Conservation (phyloP, 805 yeast genomes). For the Ascoidea tarda region DNA sequence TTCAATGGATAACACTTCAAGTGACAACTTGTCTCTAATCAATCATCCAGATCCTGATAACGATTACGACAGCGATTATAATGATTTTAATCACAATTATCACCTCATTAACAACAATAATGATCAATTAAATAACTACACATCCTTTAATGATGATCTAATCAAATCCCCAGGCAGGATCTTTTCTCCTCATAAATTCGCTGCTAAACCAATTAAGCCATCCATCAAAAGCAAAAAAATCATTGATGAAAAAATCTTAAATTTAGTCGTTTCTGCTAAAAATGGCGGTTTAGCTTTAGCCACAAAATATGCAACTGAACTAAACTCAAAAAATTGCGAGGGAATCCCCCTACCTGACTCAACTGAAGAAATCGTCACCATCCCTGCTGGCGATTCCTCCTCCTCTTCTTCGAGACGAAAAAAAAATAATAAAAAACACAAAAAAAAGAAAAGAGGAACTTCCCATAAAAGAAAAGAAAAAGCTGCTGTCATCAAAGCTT, state of each 20-base stretch:
- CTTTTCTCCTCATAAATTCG: constrained; percentile 5
- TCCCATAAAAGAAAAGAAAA: constrained; percentile 6
- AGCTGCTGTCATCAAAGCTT: constrained; percentile 9
- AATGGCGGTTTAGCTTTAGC: constrained; percentile 50
- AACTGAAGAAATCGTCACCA: constrained; percentile 41
- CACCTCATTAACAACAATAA: too few relatives aligned
- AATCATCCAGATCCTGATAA: background rate
- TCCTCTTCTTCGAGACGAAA: background rate
- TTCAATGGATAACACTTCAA: background rate
- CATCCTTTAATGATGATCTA: constrained; percentile 2
- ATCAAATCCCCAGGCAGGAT: constrained; percentile 2
- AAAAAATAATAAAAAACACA: constrained; percentile 1
- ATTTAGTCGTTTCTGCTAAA: constrained; percentile 45
- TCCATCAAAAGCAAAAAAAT: background rate
- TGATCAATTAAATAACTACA: background rate
- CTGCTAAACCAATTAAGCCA: constrained; percentile 6
- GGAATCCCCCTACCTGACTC: constrained; percentile 51
- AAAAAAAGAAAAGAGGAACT: constrained; percentile 7
- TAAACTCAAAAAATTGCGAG: constrained; percentile 45
- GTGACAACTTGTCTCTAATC: background rate
- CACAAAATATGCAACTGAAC: constrained; percentile 54
- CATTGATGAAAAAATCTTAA: constrained; percentile 12
- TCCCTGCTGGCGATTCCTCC: constrained; percentile 21
- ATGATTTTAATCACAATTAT: background rate
- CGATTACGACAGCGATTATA: background rate